Evolutionary conservation across 129 eudicot species (phyloP).

Genomic region (Dittrichia graveolens): DNA sequence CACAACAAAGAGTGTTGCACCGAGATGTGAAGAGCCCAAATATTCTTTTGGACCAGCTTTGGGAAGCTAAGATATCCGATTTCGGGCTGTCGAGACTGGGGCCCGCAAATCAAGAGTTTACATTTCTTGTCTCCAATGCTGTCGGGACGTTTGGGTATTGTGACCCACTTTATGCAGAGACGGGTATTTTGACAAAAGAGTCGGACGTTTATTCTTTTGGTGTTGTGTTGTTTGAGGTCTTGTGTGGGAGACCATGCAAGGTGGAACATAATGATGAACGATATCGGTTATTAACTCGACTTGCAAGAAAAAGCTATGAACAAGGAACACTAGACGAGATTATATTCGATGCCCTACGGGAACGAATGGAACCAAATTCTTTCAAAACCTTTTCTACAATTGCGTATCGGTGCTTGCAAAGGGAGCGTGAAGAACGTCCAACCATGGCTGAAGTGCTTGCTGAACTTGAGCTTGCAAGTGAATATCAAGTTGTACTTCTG

Average conservation of each 20-base stretch:
- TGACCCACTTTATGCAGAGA: constrained; percentile 25
- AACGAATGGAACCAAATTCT: constrained; percentile 14
- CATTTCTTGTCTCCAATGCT: constrained; percentile 25
- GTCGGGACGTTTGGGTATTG: constrained; percentile 28
- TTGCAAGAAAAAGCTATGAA: constrained; percentile 18
- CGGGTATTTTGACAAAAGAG: constrained; percentile 17
- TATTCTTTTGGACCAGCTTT: constrained; percentile 11
- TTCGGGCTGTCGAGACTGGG: constrained; percentile 25
- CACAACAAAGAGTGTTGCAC: constrained; percentile 29
- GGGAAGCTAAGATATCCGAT: constrained; percentile 26
- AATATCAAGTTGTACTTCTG: constrained; percentile 6
- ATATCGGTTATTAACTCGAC: neutral
- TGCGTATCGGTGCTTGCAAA: constrained; percentile 18
- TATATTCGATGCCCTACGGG: constrained; percentile 5
- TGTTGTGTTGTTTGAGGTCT: constrained; percentile 27
- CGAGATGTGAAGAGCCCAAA: constrained; percentile 18
- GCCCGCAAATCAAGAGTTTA: constrained; percentile 23
- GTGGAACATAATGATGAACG: constrained; percentile 7
- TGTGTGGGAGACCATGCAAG: constrained; percentile 25
- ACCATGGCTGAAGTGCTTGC: constrained; percentile 28
- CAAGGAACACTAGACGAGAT: constrained; percentile 22
- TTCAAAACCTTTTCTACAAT: constrained; percentile 3
- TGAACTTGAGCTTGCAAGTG: constrained; percentile 25
- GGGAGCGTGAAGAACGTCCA: constrained; percentile 28
- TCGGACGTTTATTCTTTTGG: constrained; percentile 26